Base-by-base conservation (phyloP, 78 protist genomes). In the Dictyostelium brefeldianum region DNA sequence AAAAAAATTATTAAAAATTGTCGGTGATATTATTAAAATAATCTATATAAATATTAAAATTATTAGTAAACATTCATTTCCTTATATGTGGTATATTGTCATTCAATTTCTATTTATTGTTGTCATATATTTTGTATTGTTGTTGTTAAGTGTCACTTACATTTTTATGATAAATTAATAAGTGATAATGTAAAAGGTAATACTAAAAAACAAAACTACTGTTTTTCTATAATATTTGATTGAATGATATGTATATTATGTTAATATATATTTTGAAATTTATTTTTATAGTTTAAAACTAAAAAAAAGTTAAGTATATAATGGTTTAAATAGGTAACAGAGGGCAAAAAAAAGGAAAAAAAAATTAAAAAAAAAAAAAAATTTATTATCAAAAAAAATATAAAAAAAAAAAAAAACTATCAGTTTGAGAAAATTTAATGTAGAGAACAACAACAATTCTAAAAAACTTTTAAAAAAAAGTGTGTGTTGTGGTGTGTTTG, bases 201-300 rank as follows among this genome's bases (percentile, higher is more conserved):
- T 67, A 67, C 48, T 67, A 67, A 67, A 67, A 67, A 67, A 67
- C 75, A 67, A 67, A 67, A 67, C 75, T 67, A 67, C 75, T 25
- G 75, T 67, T 67, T 67, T 67, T 67, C 75, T 67, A 31, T 67
- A 27, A 29, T 22, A 31, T 59, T 59, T 59, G 69, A 59, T 25
- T 25, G 31, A 53, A 25, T 62, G 27, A 25, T 62, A 62, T 62
- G 27, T n/a, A 62, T 22, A 22, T 22, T n/a, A 53, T 9, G 36
- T 62, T 62, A 25, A 62, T 62, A 62, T 36, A 36, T 36, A 36
- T 36, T 36, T 36, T 36, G 43, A 36, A 36, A 36, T 36, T 36
- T 36, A 36, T 36, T 36, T 36, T 36, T 36, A 36, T 36, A 36
- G 43, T 36, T 36, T 36, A 3, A 3, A 2, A 36, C 43, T 36